Base-by-base conservation (phyloP, 768 basidiomycete genomes). In the Dentipellis sp. region DNA sequence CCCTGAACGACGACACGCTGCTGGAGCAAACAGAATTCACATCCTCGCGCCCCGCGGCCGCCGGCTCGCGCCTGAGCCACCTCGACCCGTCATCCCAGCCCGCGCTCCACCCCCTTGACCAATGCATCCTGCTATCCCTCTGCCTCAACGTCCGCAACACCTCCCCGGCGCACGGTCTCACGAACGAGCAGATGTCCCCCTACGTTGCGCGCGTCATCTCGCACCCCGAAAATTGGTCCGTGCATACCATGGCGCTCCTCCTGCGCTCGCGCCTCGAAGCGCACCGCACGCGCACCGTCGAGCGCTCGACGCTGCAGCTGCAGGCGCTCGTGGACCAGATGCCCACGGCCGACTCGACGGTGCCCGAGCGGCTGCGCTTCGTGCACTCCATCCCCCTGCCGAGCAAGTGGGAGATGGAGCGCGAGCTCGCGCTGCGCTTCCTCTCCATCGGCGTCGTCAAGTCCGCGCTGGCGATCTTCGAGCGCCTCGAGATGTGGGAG, bases 401-500 rank as follows among this genome's bases (percentile, higher is more conserved):
- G 7, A 88, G 84, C 62, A 86, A 83, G 63, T 99, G 97, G 97
- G 90, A 91, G 64, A 79, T 97, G 75, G 91, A 97, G 66, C 78
- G 80, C 42, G 97, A 99, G 69, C 78, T 99, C 21, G 97, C 93
- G 1, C 69, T 78, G 62, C 81, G 91, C 53, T 94, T 88, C 72
- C 73, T 94, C 61, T 78, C 82, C 47, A 75, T 98, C 50, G 97
- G 97, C 14, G 92, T 95, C 55, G 77, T 89, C 57, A 85, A 85
- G 62, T 93, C 90, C 4, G 94, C 97, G 0, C 74, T 98, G 50
- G 94, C 89, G 68, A 94, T 97, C 55, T 98, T 93, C 66, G 88
- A 92, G 71, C 79, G 91, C 37, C 75, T 97, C 58, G 94, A 98
- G 72, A 93, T 97, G 93, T 99, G 94, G 94, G 97, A 97, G 71